Base-by-base conservation (phyloP, 352 stramenopile species). In the Blastocystis sp. region DNA sequence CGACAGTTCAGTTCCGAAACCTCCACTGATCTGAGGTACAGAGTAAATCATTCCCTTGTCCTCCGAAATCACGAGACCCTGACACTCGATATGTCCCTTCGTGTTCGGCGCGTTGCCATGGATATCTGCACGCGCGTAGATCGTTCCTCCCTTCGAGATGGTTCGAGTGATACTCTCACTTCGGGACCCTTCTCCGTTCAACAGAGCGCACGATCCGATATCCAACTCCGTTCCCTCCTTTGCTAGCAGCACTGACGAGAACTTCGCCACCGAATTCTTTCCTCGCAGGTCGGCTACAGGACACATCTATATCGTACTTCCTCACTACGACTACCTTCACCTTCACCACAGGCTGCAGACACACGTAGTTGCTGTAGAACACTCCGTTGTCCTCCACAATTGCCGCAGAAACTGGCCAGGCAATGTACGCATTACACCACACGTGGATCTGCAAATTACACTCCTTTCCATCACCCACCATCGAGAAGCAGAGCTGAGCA, bases 281-380 rank as follows among this genome's bases (percentile, higher is more conserved):
- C 63, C 66, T 43, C 63, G 78, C 3, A 89, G 78, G 45, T 85
- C 53, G 18, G 78, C 78, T 9, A 76, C 20, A 8, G 78, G 78
- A 65, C 78, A 89, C 78, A 89, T 89, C 30, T 89, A 62, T n/a
- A n/a, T n/a, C 1, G 20, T 1, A 59, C 11, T n/a, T 59, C 50
- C 50, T n/a, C 50, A 1, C 11, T 2, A n/a, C 11, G 50, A 59
- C 50, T 59, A 59, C 50, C 50, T 59, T 59, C 18, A 89, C 78
- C 24, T 76, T 78, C 41, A 66, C 26, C 34, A 89, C 78, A 16
- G 78, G 63, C 50, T 89, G 56, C 50, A 89, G 50, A 59, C 78
- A 89, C n/a, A 89, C 66, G 55, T 89, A 89, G 55, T 89, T 89
- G 45, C 54, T 76, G 64, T 79, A 89, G 34, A 89, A 89, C 13